Percentiles rank a stretch among this genome's conserved stretches.
Evolutionary conservation across 2,329 filamentous ascomycete genomes (phyloP).

Genomic region (Nemania sp.): DNA sequence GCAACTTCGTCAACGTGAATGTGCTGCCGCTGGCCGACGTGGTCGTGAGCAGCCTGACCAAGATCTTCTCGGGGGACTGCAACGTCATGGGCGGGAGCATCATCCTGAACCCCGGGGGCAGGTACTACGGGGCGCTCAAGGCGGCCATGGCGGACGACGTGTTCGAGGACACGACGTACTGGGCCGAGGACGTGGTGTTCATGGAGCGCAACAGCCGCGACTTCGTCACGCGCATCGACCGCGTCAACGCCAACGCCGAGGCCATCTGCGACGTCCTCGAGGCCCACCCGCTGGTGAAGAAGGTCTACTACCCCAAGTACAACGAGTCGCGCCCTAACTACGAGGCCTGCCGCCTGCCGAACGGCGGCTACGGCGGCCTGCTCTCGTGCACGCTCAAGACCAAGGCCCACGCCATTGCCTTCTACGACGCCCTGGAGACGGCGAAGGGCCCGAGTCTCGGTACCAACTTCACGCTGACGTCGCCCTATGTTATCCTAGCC

Average conservation of each 20-base stretch:
- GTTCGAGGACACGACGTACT: slow-evolving; percentile 90
- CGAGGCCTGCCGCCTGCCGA: slow-evolving; percentile 78
- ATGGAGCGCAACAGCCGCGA: slow-evolving; percentile 97
- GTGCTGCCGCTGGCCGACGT: slow-evolving; percentile 90
- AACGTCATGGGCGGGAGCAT: slow-evolving; percentile 96
- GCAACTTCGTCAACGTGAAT: slow-evolving; percentile 95
- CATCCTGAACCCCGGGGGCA: slow-evolving; percentile 73
- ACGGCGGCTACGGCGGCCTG: slow-evolving; percentile 89
- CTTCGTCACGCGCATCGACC: slow-evolving; percentile 83
- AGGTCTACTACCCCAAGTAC: slow-evolving; percentile 88
- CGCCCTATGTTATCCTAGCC: slow-evolving; percentile 90
- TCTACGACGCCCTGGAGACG: slow-evolving; percentile 88
- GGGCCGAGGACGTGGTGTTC: slow-evolving; percentile 93
- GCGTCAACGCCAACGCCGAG: slow-evolving; percentile 88
- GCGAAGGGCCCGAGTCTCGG: slow-evolving; percentile 95
- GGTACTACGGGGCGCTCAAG: slow-evolving; percentile 78
- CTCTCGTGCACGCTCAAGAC: slow-evolving; percentile 85
- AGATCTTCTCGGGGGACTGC: slow-evolving; percentile 96
- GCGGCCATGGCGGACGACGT: slow-evolving; percentile 67
- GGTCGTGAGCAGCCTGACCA: slow-evolving; percentile 94
- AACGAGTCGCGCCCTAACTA: slow-evolving; percentile 78
- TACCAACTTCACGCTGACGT: slow-evolving; percentile 95
- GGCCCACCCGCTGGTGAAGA: slow-evolving; percentile 73
- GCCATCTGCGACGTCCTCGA: slow-evolving; percentile 79
- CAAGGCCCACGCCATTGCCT: slow-evolving; percentile 77